Evolutionary conservation across 352 stramenopile species (phyloP), one percentile per base, ranked within the genome.

Genomic region (Phytophthora idaei): DNA sequence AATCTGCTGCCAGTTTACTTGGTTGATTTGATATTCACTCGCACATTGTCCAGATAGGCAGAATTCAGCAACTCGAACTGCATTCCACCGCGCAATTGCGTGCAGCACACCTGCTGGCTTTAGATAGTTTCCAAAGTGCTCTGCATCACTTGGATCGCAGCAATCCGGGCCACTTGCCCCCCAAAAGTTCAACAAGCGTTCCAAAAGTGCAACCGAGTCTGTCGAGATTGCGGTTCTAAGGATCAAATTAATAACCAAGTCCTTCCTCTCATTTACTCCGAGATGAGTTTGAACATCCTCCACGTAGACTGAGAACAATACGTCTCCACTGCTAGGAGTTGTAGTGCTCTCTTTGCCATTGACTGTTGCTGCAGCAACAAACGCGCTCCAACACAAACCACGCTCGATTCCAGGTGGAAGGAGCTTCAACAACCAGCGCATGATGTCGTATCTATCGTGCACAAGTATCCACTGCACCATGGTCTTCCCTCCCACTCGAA

Each of bases 21-120:
- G 1, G 5, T 34, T 28, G 4, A 15, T 25, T n/a, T 5, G 32
- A 27, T 10, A 9, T 29, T 52, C 10, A 31, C 11, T 52, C 27
- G 32, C 29, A 9, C 21, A 17, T 44, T 54, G 4, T 17, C 17
- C 29, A 37, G 37, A 51, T 9, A 69, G 21, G 25, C 47, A 69
- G 12, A 62, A 69, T 31, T 60, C 64, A 29, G 44, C 42, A 4
- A 85, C 15, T 1, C n/a, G 28, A 29, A 76, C 11, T 5, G 77
- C 72, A 61, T 88, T 85, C 72, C 73, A 87, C 4, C 66, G 65
- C 5, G 63, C 73, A 10, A 77, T 55, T 8, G 31, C 15, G 17
- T 72, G 59, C 15, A 85, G 31, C 10, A 80, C 25, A 2, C 4
- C 10, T 0, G 32, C 46, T 50, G 32, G 32, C 15, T 56, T 57